phyloP scores from a whole-genome alignment of 768 basidiomycete genomes.

The Leccinum uliginosum region DNA sequence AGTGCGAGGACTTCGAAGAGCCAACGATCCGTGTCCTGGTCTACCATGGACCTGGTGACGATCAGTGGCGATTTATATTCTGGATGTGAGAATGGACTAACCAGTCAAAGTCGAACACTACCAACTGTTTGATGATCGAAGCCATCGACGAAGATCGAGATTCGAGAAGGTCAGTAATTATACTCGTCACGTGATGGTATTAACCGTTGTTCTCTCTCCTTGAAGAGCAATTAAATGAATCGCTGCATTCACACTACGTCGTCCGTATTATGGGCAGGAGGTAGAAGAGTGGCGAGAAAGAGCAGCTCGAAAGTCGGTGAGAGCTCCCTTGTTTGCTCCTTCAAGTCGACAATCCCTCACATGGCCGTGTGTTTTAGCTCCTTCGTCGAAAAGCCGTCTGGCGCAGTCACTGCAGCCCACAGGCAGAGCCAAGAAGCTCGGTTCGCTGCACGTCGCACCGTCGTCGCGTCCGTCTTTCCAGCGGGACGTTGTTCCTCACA shows the following conservation, averaged over 20 bases:
- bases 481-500: slow-evolving; percentile 20
- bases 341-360: not conserved
- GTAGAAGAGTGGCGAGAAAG: slow-evolving; percentile 15
- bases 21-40: slow-evolving; percentile 97
- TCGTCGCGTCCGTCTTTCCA: slow-evolving; percentile 12
- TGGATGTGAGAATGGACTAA: slow-evolving; percentile 25
- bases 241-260: slow-evolving; percentile 6
- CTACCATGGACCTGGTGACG: slow-evolving; percentile 72
- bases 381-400: slow-evolving; percentile 25
- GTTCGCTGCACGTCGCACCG: slow-evolving; percentile 24
- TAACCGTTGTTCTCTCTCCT: not conserved
- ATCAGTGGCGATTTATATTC: not conserved
- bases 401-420: slow-evolving; percentile 26
- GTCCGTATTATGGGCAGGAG: slow-evolving; percentile 3
- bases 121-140: slow-evolving; percentile 54
- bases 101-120: slow-evolving; percentile 99
- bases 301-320: slow-evolving; percentile 10
- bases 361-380: slow-evolving; percentile 2
- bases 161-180: not conserved
- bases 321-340: not conserved
- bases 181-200: not conserved
- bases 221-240: no score
- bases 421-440: slow-evolving; percentile 24
- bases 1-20: slow-evolving; percentile 84
- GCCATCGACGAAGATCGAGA: slow-evolving; percentile 11